Base-by-base conservation (phyloP, 345 rosid species). In the Linum tenue region DNA sequence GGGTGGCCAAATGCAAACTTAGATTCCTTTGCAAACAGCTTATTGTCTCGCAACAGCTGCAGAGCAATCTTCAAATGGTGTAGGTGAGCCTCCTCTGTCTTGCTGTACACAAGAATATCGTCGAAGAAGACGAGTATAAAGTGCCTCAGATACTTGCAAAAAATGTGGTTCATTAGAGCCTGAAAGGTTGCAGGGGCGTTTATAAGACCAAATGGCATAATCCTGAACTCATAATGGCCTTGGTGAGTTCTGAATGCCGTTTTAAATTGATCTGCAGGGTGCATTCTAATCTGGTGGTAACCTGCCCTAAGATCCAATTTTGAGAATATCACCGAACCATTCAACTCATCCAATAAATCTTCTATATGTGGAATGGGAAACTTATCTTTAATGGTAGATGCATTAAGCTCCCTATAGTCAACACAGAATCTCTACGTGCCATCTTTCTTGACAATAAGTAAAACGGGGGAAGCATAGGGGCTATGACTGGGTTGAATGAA, bases 171-270 rank as follows among this genome's bases (percentile, higher is more conserved):
- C 59, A 56, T 56, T 8, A 16, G n/a, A 12, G 59, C 59, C 59
- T 56, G 59, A 56, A 56, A 56, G 5, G 59, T 56, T 6, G 59
- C 12, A 16, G 59, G 59, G n/a, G n/a, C n/a, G n/a, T n/a, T n/a
- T n/a, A n/a, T n/a, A n/a, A n/a, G n/a, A n/a, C n/a, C n/a, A n/a
- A n/a, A n/a, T n/a, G n/a, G n/a, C n/a, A n/a, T n/a, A n/a, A n/a
- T n/a, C n/a, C n/a, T n/a, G n/a, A n/a, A n/a, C n/a, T n/a, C n/a
- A n/a, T n/a, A n/a, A n/a, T n/a, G n/a, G n/a, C n/a, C n/a, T n/a
- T n/a, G n/a, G n/a, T n/a, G n/a, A n/a, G n/a, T n/a, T n/a, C n/a
- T n/a, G n/a, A n/a, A n/a, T n/a, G n/a, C n/a, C n/a, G n/a, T n/a
- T n/a, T n/a, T n/a, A n/a, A n/a, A n/a, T n/a, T n/a, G n/a, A n/a